Evolutionary conservation across 495 filamentous ascomycete genomes (phyloP).

Genomic region (Hyphodiscus hymeniophilus): DNA sequence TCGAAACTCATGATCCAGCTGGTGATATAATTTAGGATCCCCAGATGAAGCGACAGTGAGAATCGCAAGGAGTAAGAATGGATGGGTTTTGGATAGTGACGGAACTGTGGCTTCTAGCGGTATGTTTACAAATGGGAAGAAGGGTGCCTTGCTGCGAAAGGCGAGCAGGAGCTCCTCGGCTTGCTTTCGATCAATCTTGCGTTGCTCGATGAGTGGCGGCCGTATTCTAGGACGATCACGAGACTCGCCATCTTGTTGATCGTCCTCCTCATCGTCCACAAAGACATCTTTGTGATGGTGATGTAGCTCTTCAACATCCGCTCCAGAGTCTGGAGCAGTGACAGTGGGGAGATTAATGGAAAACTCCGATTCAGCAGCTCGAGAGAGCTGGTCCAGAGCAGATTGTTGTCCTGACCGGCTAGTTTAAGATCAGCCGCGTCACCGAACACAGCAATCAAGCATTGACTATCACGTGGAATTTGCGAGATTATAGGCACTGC

Average conservation of each 20-base stretch:
- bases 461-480: too few species aligned
- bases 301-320: constrained; percentile 12
- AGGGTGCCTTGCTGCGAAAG: constrained; percentile 19
- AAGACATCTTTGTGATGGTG: constrained; percentile 15
- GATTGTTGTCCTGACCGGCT: too few species aligned
- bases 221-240: neutral
- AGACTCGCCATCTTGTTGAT: neutral
- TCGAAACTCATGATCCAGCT: constrained; percentile 23
- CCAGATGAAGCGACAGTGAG: constrained; percentile 20
- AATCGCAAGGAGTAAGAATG: constrained; percentile 31
- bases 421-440: too few species aligned
- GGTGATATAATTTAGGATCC: constrained; percentile 20
- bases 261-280: constrained; percentile 1
- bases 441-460: too few species aligned
- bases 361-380: constrained; percentile 3
- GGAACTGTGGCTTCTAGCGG: constrained; percentile 22
- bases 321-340: neutral
- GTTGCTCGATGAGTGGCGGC: neutral
- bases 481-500: too few species aligned
- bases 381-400: neutral
- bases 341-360: constrained; percentile 17
- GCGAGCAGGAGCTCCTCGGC: constrained; percentile 14
- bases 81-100: constrained; percentile 25
- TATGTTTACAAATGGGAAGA: constrained; percentile 33
- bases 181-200: constrained; percentile 1